Evolutionary conservation across 1,284 basidiomycete genomes (phyloP).

Genomic region (Bondarzewia mesenterica): DNA sequence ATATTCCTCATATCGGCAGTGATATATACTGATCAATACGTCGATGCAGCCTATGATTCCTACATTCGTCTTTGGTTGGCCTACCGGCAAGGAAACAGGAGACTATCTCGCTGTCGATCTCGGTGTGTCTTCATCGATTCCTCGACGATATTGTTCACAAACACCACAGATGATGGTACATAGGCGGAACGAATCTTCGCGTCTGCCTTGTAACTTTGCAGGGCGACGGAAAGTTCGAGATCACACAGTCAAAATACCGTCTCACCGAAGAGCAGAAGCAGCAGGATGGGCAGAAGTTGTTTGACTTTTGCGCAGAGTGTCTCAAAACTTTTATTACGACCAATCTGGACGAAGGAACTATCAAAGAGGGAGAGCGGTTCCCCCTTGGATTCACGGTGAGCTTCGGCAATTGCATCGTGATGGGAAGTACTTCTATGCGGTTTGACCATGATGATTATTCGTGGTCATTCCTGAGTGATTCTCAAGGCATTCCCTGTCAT

Average conservation of each 20-base stretch:
- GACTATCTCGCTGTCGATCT: conserved; percentile 93
- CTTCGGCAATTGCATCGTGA: conserved; percentile 11
- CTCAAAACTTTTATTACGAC: conserved; percentile 83
- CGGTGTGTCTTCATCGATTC: conserved; percentile 38
- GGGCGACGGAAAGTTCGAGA: conserved; percentile 93
- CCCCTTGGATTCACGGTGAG: conserved; percentile 91
- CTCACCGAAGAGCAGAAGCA: conserved; percentile 98
- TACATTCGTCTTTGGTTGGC: conserved; percentile 97
- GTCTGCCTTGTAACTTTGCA: conserved; percentile 93
- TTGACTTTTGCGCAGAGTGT: conserved; percentile 97
- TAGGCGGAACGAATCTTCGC: conserved; percentile 92
- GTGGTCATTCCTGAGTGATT: too few species aligned
- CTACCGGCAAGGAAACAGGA: conserved; percentile 82
- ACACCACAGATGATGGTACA: neutral
- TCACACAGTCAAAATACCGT: conserved; percentile 96
- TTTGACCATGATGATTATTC: too few species aligned
- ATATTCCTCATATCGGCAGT: conserved; percentile 9
- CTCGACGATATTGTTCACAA: conserved; percentile 2
- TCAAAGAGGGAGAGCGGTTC: conserved; percentile 66
- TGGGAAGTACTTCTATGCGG: too few species aligned
- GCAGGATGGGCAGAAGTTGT: conserved; percentile 88
- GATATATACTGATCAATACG: conserved; percentile 9
- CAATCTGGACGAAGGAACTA: conserved; percentile 57
- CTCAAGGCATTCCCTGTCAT: neutral
- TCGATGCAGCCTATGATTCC: conserved; percentile 81